phyloP scores from a whole-genome alignment of 2,329 filamentous ascomycete species.

The Pseudogymnoascus sp. region DNA sequence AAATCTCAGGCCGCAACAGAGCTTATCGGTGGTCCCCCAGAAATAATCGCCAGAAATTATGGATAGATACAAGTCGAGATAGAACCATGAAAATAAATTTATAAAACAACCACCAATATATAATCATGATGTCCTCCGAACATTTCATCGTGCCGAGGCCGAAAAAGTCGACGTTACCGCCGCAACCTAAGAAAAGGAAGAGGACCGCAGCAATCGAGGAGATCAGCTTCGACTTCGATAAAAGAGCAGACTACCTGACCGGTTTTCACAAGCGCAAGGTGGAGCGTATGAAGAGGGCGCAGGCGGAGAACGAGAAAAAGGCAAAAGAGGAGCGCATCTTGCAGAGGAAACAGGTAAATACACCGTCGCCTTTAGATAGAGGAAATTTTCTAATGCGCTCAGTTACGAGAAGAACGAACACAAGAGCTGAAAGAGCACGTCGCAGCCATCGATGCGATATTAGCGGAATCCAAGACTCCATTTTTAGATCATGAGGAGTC shows the following conservation, averaged over 20 bases:
- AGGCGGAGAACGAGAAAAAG: slow-evolving; percentile 69
- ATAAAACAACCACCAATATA: slow-evolving; percentile 6
- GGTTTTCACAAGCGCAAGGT: slow-evolving; percentile 96
- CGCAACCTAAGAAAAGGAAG: slow-evolving; percentile 61
- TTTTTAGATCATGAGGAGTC: slow-evolving; percentile 30
- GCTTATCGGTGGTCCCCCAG: slow-evolving; percentile 3
- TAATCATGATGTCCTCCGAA: slow-evolving; percentile 20
- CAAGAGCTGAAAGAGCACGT: slow-evolving; percentile 77
- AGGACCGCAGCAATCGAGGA: slow-evolving; percentile 57
- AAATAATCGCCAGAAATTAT: slow-evolving; percentile 9
- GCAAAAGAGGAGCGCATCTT: slow-evolving; percentile 69
- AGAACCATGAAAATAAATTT: slow-evolving; percentile 7
- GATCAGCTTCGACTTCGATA: slow-evolving; percentile 73
- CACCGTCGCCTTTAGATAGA: neutral
- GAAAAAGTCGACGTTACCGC: slow-evolving; percentile 49
- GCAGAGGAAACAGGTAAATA: slow-evolving; percentile 64
- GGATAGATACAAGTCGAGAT: slow-evolving; percentile 3
- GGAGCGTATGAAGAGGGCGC: slow-evolving; percentile 74
- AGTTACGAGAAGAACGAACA: slow-evolving; percentile 80
- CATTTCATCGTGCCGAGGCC: slow-evolving; percentile 50
- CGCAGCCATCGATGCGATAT: slow-evolving; percentile 56
- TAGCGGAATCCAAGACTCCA: slow-evolving; percentile 28
- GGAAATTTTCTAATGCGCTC: slow-evolving; percentile 9
- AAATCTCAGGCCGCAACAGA: neutral
- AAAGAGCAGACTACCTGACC: slow-evolving; percentile 79